Evolutionary conservation across 192 early-diverging fungal species (phyloP).

Genomic region (Entomortierella lignicola): DNA sequence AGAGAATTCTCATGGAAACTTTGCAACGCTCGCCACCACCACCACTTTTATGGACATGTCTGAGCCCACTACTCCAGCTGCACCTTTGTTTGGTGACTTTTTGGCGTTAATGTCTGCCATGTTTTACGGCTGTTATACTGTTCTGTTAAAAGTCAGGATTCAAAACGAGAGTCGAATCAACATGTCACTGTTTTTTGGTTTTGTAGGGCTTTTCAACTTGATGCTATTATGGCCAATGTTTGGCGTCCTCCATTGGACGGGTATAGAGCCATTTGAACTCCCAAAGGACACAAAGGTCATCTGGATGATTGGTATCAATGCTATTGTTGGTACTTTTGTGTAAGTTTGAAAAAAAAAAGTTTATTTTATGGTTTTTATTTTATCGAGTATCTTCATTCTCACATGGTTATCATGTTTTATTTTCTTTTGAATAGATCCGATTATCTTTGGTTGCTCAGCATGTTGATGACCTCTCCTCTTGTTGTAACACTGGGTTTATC

Average conservation of each 20-base stretch:
- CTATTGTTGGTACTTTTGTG: conserved; percentile 81
- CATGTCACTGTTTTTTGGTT: conserved; percentile 82
- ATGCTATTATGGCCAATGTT: conserved; percentile 77
- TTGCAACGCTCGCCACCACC: not conserved
- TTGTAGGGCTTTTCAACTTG: conserved; percentile 80
- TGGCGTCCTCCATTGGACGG: conserved; percentile 65
- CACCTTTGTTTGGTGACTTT: conserved; percentile 72
- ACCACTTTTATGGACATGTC: conserved; percentile 1
- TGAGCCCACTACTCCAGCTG: conserved; percentile 30
- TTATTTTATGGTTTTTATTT: not conserved
- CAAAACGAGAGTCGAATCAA: conserved; percentile 75
- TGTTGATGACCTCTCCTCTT: conserved; percentile 86
- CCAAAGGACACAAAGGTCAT: conserved; percentile 64
- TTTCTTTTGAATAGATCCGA: conserved; percentile 65
- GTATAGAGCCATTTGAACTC: conserved; percentile 74
- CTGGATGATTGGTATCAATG: conserved; percentile 76
- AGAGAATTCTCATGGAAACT: not conserved
- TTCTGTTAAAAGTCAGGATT: conserved; percentile 75
- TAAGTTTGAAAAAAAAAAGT: conserved; percentile 35
- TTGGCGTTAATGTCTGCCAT: conserved; percentile 78
- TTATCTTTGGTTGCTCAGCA: conserved; percentile 80
- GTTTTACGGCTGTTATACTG: conserved; percentile 84
- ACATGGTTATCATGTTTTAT: not conserved
- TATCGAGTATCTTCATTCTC: not conserved
- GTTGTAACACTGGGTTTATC: conserved; percentile 83